A percentile compares a stretch with the other conserved stretches of the same genome.
Conservation (phyloP, 2,329 filamentous ascomycete species). For the Fusarium siculi region DNA sequence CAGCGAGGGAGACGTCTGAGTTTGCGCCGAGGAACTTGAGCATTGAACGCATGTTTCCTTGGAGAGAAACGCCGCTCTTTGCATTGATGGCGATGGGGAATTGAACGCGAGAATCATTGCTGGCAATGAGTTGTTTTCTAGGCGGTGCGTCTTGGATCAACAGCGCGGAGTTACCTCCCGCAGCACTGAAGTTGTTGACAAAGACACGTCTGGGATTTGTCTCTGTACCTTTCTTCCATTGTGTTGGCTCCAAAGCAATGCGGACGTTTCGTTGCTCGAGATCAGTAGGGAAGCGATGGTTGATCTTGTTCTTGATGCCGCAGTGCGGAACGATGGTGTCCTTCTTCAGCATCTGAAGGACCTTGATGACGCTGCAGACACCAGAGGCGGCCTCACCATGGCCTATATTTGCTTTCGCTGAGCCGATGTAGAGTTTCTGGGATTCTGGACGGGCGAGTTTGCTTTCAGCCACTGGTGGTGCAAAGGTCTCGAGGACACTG, state of each 20-base stretch:
- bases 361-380: slow-evolving; percentile 65
- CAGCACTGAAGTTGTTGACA: slow-evolving; percentile 77
- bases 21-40: slow-evolving; percentile 38
- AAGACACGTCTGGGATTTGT: slow-evolving; percentile 60
- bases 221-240: slow-evolving; percentile 53
- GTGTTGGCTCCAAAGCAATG: slow-evolving; percentile 64
- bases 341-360: slow-evolving; percentile 60
- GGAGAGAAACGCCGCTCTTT: slow-evolving; percentile 14
- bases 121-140: slow-evolving; percentile 45
- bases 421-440: slow-evolving; percentile 63
- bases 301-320: slow-evolving; percentile 63
- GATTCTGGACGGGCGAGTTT: slow-evolving; percentile 12
- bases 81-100: slow-evolving; percentile 23
- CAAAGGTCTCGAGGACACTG: slow-evolving; percentile 72
- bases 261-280: slow-evolving; percentile 55
- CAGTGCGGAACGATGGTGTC: slow-evolving; percentile 61
- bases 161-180: slow-evolving; percentile 76
- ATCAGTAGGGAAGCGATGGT: slow-evolving; percentile 55
- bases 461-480: slow-evolving; percentile 42
- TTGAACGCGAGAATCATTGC: slow-evolving; percentile 50
- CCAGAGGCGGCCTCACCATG: slow-evolving; percentile 73
- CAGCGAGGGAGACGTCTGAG: slow-evolving; percentile 49
- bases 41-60: slow-evolving; percentile 19
- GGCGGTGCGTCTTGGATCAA: slow-evolving; percentile 66
- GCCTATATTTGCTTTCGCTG: slow-evolving; percentile 73